These are phyloP conservation scores for Paramecium octaurelia DNA, from an alignment of 73 alveolate genomes.

Conservation along the genomic window DNA sequence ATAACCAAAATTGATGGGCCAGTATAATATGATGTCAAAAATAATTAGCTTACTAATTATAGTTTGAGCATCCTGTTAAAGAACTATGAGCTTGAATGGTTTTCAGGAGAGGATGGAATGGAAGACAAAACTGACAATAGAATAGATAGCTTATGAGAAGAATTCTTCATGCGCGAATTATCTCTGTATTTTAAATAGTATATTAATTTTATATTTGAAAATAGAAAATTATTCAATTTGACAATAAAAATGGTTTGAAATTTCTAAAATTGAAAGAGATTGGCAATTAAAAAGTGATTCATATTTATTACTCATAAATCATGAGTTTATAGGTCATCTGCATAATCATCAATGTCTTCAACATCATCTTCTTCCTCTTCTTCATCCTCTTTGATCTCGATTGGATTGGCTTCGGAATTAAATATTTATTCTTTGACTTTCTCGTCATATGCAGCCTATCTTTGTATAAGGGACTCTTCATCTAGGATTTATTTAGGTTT, in stretches of 20 bases:
- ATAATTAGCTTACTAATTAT: too few relatives aligned
- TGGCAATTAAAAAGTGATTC: background rate
- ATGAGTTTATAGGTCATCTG: slow-evolving; percentile 8
- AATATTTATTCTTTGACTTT: slow-evolving; percentile 4
- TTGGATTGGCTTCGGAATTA: background rate
- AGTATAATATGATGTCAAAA: too few relatives aligned
- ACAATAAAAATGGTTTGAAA: too few relatives aligned
- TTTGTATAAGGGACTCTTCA: background rate
- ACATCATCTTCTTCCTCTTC: slow-evolving; percentile 50
- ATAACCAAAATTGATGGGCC: background rate
- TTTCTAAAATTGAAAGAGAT: too few relatives aligned
- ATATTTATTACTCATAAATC: background rate
- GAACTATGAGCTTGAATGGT: too few relatives aligned
- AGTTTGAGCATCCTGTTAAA: background rate
- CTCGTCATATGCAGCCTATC: slow-evolving; percentile 20
- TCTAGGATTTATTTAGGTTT: background rate
- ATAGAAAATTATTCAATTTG: too few relatives aligned
- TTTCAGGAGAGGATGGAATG: too few relatives aligned
- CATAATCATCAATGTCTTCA: slow-evolving; percentile 41
- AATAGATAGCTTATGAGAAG: too few relatives aligned
- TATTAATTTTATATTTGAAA: too few relatives aligned
- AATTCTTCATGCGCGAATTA: too few relatives aligned
- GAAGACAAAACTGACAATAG: too few relatives aligned
- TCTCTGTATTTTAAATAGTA: too few relatives aligned
- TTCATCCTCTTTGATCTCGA: slow-evolving; percentile 19